Evolutionary conservation across 495 filamentous ascomycete genomes (phyloP), one percentile per base, ranked within the genome.

Genomic region (Durotheca rogersii): DNA sequence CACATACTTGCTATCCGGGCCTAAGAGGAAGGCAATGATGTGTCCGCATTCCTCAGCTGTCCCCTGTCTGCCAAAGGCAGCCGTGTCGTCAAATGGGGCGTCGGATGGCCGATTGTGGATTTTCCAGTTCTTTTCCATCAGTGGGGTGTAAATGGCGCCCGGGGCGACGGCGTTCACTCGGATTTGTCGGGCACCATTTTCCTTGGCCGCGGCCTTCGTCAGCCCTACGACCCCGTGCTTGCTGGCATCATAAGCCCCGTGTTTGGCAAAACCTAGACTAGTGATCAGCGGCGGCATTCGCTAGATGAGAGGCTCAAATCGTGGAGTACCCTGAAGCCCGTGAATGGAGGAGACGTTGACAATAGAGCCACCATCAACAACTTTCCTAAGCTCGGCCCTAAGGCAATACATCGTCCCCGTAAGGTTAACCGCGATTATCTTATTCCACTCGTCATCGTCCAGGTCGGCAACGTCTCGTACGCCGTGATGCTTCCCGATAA

Each of bases 191-290:
- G 45, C 47, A 7, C 80, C 80, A 37, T 73, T 75, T 61, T 86
- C 81, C 44, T 74, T 77, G 2, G 83, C 81, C 12, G 80, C 80
- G 7, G 69, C 67, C 51, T 66, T 75, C 7, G 80, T 83, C 55
- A 87, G 60, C 11, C 81, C 83, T 32, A 83, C 65, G 30, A 87
- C 73, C 9, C 73, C 82, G 60, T 66, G 66, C 56, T 84, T 84
- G 18, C 72, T 78, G 7, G 79, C 72, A 39, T 70, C 70, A 64
- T 86, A 85, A 18, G 78, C 73, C 5, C 69, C 72, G 61, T 71
- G 65, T 17, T 71, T 68, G 7, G 72, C 58, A 45, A 67, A 70
- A 9, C 67, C 67, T 70, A 48, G 39, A 48, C 23, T 33, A 18
- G 27, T 32, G 25, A 33, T 65, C 33, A 55, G 39, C 29, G 5